A percentile compares a stretch with the other conserved stretches of the same genome.
Conservation (phyloP, 2,329 filamentous ascomycete genomes). For the Magnaporthiopsis incrustans region DNA sequence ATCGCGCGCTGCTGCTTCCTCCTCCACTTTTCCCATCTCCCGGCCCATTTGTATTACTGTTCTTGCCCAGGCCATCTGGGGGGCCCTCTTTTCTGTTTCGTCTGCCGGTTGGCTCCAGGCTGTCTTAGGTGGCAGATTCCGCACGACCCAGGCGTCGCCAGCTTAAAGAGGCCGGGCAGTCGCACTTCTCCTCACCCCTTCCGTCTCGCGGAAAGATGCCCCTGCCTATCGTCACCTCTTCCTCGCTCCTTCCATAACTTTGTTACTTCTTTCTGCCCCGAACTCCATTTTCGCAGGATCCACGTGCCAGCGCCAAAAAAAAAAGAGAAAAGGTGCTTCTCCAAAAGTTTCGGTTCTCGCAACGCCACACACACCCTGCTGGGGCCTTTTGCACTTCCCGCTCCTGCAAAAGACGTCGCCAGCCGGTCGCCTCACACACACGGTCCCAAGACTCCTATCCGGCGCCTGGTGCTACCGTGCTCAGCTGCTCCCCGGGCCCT, state of each 20-base stretch:
- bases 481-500: background rate
- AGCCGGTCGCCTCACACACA: background rate
- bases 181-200: constrained; percentile 1
- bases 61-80: background rate
- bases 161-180: constrained; percentile 5
- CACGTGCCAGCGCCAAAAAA: background rate
- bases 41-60: background rate
- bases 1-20: background rate
- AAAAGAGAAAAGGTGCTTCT: background rate
- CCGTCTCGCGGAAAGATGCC: background rate
- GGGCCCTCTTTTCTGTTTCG: background rate
- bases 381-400: background rate
- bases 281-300: background rate
- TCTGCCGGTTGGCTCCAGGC: background rate
- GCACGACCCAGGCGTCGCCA: constrained; percentile 2
- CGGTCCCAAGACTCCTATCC: background rate
- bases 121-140: constrained; percentile 2
- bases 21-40: background rate
- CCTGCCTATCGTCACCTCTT: background rate
- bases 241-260: background rate
- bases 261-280: background rate
- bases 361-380: background rate
- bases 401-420: background rate
- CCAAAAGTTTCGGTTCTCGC: background rate
- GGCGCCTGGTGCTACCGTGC: background rate